Evolutionary conservation across 306 rosid species (phyloP), one percentile per base, ranked within the genome.

Genomic region (Cucumis melo): DNA sequence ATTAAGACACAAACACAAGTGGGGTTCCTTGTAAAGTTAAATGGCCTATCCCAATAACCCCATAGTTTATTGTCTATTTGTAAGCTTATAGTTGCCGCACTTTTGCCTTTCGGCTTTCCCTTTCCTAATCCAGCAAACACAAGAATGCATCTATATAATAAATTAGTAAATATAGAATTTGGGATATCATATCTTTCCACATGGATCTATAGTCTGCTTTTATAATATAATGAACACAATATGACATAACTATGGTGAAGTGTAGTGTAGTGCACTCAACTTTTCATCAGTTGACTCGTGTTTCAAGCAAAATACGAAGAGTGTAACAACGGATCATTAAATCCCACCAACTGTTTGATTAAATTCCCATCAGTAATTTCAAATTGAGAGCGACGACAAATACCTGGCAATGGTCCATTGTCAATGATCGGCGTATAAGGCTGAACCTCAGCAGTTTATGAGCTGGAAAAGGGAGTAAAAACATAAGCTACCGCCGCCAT

Each of bases 331-430:
- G 4, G 62, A 16, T 8, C 58, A 32, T 32, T 32, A 32, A 3
- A 32, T 32, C 3, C 36, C 36, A 53, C 77, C n/a, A 51, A 73
- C 62, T 53, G 77, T 50, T 29, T 16, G 48, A 73, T 73, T 19
- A 53, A 73, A 73, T 51, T 73, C 48, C 77, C 17, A 19, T 29
- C 5, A 27, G 44, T 16, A 15, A 34, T 8, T 73, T 51, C 23
- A 17, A 51, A 27, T 72, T 67, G 55, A 2, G 7, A 42, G 34
- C 6, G 46, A 73, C 1, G 23, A 73, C 6, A 72, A 53, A 51
- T 73, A 73, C 77, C 77, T 73, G 38, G 61, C 77, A 19, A 32
- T 73, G 46, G 76, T 46, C 58, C 76, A 71, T 11, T 13, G 13
- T 24, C 59, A 51, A 73, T 53, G 10, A 50, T 73, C 77, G 1